Base-by-base conservation (phyloP, 257 asterid species). In the Przewalskia tangutica region DNA sequence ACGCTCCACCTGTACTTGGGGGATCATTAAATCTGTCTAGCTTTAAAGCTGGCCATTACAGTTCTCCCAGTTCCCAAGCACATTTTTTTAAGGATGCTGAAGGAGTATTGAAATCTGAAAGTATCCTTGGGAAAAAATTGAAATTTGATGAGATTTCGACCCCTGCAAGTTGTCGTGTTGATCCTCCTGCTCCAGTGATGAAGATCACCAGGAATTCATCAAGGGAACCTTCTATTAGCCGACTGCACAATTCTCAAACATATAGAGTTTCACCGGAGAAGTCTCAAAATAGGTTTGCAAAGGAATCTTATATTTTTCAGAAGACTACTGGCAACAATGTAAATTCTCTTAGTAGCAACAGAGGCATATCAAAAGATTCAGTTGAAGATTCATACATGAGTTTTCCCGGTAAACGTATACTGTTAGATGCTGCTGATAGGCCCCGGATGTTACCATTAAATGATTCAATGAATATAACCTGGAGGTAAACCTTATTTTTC, bases 401-500 rank as follows among this genome's bases (percentile, higher is more conserved):
- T 81, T 42, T 23, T 40, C 65, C 64, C 4, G 78, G 82, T 14
- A 88, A 82, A 62, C 79, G 16, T 51, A 16, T 71, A n/a, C 77
- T 59, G 20, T 77, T 71, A 56, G 86, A 78, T 44, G 63, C 54
- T 32, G 77, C 81, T 18, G 80, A 66, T 54, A 50, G 63, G 77
- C 64, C 82, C n/a, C 71, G 77, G 51, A 63, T 60, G 53, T 75
- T 77, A 14, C 80, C 85, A 8, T 38, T 77, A 32, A 82, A 86
- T 83, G 89, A 84, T 81, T 67, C 81, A 8, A 83, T 89, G 89
- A 88, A 86, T 60, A 44, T 77, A 16, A 82, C 86, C 16, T 80
- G 90, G 88, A 86, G 92, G 92, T 89, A 87, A 50, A 46, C n/a
- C 20, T 64, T 62, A 67, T 71, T 60, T 56, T 36, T 17, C 38